Conservation (phyloP, 768 basidiomycete genomes). For the Boletus pseudopeckii region DNA sequence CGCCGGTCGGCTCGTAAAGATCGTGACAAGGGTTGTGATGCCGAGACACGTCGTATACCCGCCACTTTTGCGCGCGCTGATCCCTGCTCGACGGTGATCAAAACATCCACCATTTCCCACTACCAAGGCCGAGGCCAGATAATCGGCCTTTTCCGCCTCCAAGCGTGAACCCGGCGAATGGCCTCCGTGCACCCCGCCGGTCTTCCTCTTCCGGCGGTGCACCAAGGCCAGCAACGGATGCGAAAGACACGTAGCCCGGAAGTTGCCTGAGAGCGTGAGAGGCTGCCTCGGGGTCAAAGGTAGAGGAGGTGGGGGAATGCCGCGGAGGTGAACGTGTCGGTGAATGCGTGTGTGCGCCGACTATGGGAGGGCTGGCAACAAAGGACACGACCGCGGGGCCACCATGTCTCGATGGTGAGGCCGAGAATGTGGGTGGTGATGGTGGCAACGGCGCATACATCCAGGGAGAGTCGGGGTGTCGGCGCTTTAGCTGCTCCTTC, state of each 20-base stretch:
- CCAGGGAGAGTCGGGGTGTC: slow-evolving; percentile 27
- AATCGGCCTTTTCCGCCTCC: slow-evolving; percentile 18
- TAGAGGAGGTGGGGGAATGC: slow-evolving; percentile 24
- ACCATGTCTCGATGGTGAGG: slow-evolving; percentile 29
- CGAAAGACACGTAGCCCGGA: slow-evolving; percentile 67
- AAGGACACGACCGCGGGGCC: slow-evolving; percentile 23
- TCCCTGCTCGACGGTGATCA: slow-evolving; percentile 7
- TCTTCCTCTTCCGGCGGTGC: slow-evolving; percentile 50
- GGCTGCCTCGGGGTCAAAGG: slow-evolving; percentile 63
- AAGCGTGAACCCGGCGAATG: slow-evolving; percentile 14
- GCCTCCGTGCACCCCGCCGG: slow-evolving; percentile 24
- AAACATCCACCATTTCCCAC: slow-evolving; percentile 34
- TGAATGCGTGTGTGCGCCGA: slow-evolving; percentile 10
- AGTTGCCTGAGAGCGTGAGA: slow-evolving; percentile 53
- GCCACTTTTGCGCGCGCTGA: slow-evolving; percentile 2
- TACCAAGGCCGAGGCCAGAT: slow-evolving; percentile 26
- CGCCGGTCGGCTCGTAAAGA: slow-evolving; percentile 1
- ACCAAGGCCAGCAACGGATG: slow-evolving; percentile 64
- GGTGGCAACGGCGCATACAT: slow-evolving; percentile 28
- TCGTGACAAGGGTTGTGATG: slow-evolving; percentile 6
- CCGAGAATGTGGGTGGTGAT: slow-evolving; percentile 26
- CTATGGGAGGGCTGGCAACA: slow-evolving; percentile 16
- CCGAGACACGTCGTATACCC: slow-evolving; percentile 4
- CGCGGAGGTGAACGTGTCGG: slow-evolving; percentile 9
- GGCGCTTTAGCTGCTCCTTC: slow-evolving; percentile 9